Conservation (phyloP, 2,329 filamentous ascomycete genomes). For the Cladosporium austrohemisphaericum region DNA sequence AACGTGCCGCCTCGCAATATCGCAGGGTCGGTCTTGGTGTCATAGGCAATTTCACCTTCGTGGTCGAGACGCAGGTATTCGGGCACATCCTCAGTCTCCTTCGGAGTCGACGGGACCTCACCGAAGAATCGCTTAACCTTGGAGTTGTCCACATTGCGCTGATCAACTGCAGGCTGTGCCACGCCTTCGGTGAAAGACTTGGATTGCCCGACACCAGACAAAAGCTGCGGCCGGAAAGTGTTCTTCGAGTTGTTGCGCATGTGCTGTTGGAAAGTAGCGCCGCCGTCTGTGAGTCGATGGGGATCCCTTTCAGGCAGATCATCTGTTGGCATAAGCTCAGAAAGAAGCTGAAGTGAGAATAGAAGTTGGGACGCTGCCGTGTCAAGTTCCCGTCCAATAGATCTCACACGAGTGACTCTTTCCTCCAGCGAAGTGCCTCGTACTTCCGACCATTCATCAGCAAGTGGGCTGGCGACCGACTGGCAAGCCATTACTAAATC, state of each 20-base stretch:
- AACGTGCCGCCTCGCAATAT: constrained; percentile 86
- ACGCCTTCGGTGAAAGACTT: constrained; percentile 64
- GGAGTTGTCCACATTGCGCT: constrained; percentile 41
- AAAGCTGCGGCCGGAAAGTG: constrained; percentile 44
- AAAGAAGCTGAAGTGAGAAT: constrained; percentile 80
- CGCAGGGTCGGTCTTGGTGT: constrained; percentile 71
- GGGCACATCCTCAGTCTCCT: constrained; percentile 69
- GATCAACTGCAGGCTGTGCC: constrained; percentile 22
- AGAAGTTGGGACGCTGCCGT: constrained; percentile 82
- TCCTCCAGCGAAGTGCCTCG: constrained; percentile 85
- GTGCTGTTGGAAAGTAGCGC: constrained; percentile 29
- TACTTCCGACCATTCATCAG: constrained; percentile 94
- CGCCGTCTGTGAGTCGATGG: constrained; percentile 37
- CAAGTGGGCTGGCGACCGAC: constrained; percentile 82
- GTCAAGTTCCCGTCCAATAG: constrained; percentile 75
- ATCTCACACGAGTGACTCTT: constrained; percentile 73
- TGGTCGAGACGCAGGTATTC: constrained; percentile 82
- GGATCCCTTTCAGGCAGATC: constrained; percentile 38
- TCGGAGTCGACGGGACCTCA: constrained; percentile 44
- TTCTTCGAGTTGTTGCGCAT: constrained; percentile 33
- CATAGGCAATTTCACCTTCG: constrained; percentile 85
- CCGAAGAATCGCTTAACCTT: constrained; percentile 52
- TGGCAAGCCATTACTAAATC: constrained; percentile 87
- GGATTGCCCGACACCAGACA: constrained; percentile 55
- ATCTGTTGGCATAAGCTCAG: constrained; percentile 66